phyloP scores from a whole-genome alignment of 495 filamentous ascomycete species.

The Lasiosphaeria hispida region DNA sequence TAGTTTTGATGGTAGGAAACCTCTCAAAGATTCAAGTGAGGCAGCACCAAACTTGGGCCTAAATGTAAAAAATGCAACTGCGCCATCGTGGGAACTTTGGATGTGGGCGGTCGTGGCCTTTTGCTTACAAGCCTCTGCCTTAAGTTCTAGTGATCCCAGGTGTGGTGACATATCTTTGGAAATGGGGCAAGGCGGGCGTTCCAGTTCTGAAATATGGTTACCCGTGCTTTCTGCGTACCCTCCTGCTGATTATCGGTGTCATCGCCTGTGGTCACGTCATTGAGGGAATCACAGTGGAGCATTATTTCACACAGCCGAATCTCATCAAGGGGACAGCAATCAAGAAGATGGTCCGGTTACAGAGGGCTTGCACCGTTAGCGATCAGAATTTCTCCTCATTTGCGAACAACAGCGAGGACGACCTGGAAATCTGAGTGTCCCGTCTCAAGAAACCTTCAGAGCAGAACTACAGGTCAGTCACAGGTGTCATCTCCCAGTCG shows the following conservation, averaged over 20 bases:
- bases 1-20: neutral
- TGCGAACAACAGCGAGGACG: neutral
- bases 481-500: too few relatives aligned
- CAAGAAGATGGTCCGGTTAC: neutral
- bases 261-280: constrained; percentile 6
- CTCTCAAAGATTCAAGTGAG: neutral
- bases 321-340: too few relatives aligned
- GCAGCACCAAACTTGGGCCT: constrained; percentile 11
- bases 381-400: constrained; percentile 1
- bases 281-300: constrained; percentile 10
- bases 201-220: constrained; percentile 1
- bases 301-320: constrained; percentile 5
- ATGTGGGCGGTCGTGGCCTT: constrained; percentile 1
- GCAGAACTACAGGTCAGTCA: neutral
- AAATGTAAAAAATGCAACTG: constrained; percentile 11
- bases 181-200: constrained; percentile 1
- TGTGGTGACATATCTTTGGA: neutral
- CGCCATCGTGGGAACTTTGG: neutral
- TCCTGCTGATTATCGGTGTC: neutral
- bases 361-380: neutral
- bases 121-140: neutral
- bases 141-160: constrained; percentile 8
- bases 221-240: constrained; percentile 8
- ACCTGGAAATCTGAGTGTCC: neutral
- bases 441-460: neutral